phyloP scores from a whole-genome alignment of 306 rosid species.

The Castanea sativa region DNA sequence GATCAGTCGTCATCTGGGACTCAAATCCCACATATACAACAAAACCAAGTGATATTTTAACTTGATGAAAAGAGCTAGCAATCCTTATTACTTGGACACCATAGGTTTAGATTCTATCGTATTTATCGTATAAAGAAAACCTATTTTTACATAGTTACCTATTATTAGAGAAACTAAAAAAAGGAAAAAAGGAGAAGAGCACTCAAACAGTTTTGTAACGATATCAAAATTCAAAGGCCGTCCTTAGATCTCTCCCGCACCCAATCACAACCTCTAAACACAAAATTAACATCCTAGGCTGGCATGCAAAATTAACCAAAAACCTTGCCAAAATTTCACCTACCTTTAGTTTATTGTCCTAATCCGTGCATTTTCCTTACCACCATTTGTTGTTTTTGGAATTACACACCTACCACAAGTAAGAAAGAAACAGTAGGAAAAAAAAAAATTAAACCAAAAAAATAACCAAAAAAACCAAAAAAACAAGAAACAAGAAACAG shows the following conservation, averaged over 20 bases:
- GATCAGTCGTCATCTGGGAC: no score
- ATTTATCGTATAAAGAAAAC: no score
- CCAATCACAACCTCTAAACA: constrained; percentile 31
- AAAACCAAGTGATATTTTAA: no score
- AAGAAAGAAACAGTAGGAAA: not conserved
- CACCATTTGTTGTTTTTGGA: not conserved
- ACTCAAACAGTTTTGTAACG: not conserved
- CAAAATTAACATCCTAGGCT: constrained; percentile 19
- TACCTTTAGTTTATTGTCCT: constrained; percentile 7
- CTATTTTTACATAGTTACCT: not conserved
- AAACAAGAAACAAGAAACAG: not conserved
- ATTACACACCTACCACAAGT: not conserved
- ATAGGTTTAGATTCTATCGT: no score
- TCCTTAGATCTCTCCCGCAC: constrained; percentile 55
- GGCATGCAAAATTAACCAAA: constrained; percentile 5
- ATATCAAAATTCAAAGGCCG: constrained; percentile 40
- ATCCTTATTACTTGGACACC: no score
- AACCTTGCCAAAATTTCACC: constrained; percentile 16
- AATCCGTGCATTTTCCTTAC: not conserved
- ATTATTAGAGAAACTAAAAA: not conserved
- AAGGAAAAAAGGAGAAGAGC: not conserved
- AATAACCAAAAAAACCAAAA: no score
- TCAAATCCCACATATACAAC: no score
- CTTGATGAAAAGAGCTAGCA: no score
- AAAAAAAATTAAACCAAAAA: no score